These are phyloP conservation scores for Aspergillus sojae DNA, from an alignment of 2,329 filamentous ascomycete genomes.

Conservation along the genomic window DNA sequence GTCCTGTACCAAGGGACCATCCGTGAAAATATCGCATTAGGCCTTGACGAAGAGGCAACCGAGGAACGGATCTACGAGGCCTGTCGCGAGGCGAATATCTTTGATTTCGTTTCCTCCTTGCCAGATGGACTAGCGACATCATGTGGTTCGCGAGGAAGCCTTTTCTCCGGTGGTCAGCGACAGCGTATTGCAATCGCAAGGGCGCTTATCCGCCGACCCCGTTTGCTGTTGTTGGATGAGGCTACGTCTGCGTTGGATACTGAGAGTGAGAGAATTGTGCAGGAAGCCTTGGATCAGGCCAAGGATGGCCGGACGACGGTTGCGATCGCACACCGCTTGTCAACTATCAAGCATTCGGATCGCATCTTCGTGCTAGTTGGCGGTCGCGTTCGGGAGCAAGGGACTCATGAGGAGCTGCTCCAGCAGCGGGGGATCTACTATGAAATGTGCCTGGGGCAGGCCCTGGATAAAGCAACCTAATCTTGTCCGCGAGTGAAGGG, in stretches of 20 bases:
- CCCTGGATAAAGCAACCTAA: slow-evolving; percentile 2
- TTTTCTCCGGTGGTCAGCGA: slow-evolving; percentile 45
- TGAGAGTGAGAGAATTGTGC: slow-evolving; percentile 32
- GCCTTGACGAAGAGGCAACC: slow-evolving; percentile 31
- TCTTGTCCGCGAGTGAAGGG: neutral
- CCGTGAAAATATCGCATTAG: slow-evolving; percentile 69
- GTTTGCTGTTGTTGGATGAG: slow-evolving; percentile 47
- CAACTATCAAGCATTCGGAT: slow-evolving; percentile 37
- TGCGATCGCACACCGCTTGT: slow-evolving; percentile 42
- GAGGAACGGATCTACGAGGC: slow-evolving; percentile 38
- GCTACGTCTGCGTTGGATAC: slow-evolving; percentile 47
- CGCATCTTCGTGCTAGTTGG: slow-evolving; percentile 39
- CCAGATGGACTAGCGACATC: slow-evolving; percentile 40
- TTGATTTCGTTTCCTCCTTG: slow-evolving; percentile 42
- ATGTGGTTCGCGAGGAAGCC: slow-evolving; percentile 37
- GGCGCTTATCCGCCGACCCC: slow-evolving; percentile 43
- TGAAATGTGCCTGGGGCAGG: slow-evolving; percentile 9
- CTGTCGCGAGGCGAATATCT: slow-evolving; percentile 38
- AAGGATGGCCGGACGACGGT: slow-evolving; percentile 32
- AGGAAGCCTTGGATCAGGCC: slow-evolving; percentile 24
- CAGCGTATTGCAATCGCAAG: slow-evolving; percentile 49
- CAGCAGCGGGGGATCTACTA: slow-evolving; percentile 18
- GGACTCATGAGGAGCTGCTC: slow-evolving; percentile 45
- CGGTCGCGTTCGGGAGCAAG: slow-evolving; percentile 43
- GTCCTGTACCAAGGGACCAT: slow-evolving; percentile 71